These are phyloP conservation scores for Suhomyces chickasaworum DNA, from an alignment of 1,139 yeast genomes.

Conservation along the genomic window DNA sequence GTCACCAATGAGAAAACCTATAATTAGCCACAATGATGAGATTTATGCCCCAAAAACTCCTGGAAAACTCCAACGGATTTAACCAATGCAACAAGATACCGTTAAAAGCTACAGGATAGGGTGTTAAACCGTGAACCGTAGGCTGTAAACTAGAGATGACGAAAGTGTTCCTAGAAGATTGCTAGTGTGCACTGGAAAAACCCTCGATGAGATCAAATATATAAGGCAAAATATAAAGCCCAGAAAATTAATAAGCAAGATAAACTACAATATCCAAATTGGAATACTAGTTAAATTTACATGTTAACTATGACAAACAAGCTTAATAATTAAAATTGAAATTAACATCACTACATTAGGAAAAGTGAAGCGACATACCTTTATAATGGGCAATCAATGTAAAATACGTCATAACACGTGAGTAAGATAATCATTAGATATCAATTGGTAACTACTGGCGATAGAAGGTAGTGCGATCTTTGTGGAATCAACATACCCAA, in stretches of 20 bases:
- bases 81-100: background rate
- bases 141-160: background rate
- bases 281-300: background rate
- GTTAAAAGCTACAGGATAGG: background rate
- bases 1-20: background rate
- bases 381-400: background rate
- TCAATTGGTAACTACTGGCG: background rate
- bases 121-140: background rate
- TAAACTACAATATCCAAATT: background rate
- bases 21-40: background rate
- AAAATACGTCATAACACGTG: slow-evolving; percentile 3
- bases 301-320: background rate
- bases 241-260: background rate
- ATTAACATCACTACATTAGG: background rate
- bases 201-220: background rate
- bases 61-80: background rate
- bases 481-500: background rate
- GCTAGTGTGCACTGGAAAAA: background rate
- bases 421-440: background rate
- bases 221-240: background rate
- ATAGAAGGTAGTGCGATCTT: background rate
- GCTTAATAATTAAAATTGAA: background rate
- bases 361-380: background rate
- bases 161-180: background rate
- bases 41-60: background rate